Percentiles rank a stretch among this genome's conserved stretches.
Evolutionary conservation across 805 yeast genomes (phyloP).

Genomic region (Barnettozyma botsteinii): DNA sequence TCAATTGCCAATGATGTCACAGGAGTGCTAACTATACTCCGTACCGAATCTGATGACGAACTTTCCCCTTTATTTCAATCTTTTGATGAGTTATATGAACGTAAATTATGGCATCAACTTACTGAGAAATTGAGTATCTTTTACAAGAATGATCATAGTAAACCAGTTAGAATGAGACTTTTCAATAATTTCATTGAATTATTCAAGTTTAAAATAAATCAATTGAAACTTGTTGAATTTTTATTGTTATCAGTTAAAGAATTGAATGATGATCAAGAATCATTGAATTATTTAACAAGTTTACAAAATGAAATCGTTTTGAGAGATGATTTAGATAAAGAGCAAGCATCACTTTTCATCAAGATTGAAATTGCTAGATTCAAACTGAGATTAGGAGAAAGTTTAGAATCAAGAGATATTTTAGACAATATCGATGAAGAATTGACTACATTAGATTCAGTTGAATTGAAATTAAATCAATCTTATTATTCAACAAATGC

Average conservation of each 20-base stretch:
- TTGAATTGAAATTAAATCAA: conserved; percentile 65
- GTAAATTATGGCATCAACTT: conserved; percentile 93
- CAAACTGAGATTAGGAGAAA: conserved; percentile 48
- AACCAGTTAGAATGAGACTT: conserved; percentile 54
- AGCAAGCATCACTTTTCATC: conserved; percentile 54
- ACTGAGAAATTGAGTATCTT: conserved; percentile 60
- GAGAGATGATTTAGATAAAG: conserved; percentile 33
- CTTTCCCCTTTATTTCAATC: conserved; percentile 55
- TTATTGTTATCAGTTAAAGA: conserved; percentile 50
- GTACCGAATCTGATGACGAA: conserved; percentile 62
- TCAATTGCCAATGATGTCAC: conserved; percentile 18
- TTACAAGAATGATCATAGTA: conserved; percentile 49
- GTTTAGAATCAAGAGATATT: conserved; percentile 57
- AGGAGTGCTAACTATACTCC: conserved; percentile 37
- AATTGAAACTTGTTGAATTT: conserved; percentile 72
- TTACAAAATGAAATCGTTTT: conserved; percentile 41
- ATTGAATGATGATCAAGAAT: conserved; percentile 37
- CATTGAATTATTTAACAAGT: conserved; percentile 42
- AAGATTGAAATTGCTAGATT: conserved; percentile 72
- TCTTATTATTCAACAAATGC: conserved; percentile 79
- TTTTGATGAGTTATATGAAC: conserved; percentile 79
- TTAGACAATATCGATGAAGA: conserved; percentile 55
- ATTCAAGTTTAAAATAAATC: conserved; percentile 69
- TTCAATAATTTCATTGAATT: conserved; percentile 64
- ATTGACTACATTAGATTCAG: conserved; percentile 51